Base-by-base conservation (phyloP, 805 yeast genomes). In the Citeromyces nyonsensis region DNA sequence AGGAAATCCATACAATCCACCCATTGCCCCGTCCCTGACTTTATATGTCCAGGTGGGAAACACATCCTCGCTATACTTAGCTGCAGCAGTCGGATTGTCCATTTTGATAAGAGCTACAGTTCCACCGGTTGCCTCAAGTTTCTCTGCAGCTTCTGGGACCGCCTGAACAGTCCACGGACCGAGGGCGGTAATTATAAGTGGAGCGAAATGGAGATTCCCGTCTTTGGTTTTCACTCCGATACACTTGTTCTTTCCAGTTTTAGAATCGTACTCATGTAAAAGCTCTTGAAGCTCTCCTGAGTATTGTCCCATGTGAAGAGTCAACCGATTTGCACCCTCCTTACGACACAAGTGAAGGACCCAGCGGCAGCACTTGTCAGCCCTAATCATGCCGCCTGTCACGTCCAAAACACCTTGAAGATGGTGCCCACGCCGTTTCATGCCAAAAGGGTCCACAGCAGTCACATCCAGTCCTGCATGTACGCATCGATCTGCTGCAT, bases 301-400 rank as follows among this genome's bases (percentile, higher is more conserved):
- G 14, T 27, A 24, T 5, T 38, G 25, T 3, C 54, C 56, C 28
- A 44, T 38, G 36, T 43, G 45, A 10, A 38, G 30, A 10, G 32
- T 34, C n/a, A 53, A 39, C 11, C 44, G 34, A 10, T 38, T 43
- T 6, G 40, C 43, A n/a, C 47, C 48, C 10, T 18, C 29, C 28
- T 34, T 31, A 18, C 39, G 28, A 36, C 49, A 42, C 15, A 45
- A 32, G 24, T 45, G 40, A 10, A 47, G 28, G 5, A 51, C 52
- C 49, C 52, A 54, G 25, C 45, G 38, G 29, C 54, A 51, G 14
- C 47, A 43, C 36, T 50, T 53, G 30, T 49, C 52, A 3, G 59
- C 55, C 14, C 45, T 31, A 20, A 48, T 42, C 39, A 50, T 41
- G 8, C 59, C 54, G 13, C 53, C 51, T 13, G 45, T 42, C 15